phyloP scores from a whole-genome alignment of 2,329 filamentous ascomycete genomes.

The Cladophialophora psammophila region DNA sequence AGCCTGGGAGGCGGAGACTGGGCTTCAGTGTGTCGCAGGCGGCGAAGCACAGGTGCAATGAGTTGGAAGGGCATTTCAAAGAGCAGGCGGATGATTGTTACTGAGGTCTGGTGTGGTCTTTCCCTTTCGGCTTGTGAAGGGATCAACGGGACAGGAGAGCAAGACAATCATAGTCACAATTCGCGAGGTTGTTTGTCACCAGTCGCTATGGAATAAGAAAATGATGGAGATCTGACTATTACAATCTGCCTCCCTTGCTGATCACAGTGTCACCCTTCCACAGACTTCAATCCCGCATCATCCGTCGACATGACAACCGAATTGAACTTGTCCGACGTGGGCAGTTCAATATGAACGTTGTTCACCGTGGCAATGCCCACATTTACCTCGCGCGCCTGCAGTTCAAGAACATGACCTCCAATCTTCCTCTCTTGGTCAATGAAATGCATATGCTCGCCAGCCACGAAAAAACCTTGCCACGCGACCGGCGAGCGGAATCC shows the following conservation, averaged over 20 bases:
- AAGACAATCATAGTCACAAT: background rate
- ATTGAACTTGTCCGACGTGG: constrained; percentile 50
- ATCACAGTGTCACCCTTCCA: constrained; percentile 23
- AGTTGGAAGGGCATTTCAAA: background rate
- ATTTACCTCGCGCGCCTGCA: constrained; percentile 45
- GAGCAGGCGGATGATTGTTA: background rate
- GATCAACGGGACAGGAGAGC: background rate
- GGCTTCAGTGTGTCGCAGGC: background rate
- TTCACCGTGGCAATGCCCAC: constrained; percentile 49
- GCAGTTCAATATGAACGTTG: constrained; percentile 51
- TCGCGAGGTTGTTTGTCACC: background rate
- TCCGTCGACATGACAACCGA: constrained; percentile 39
- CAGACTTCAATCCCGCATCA: constrained; percentile 32
- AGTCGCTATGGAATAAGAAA: background rate
- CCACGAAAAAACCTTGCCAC: constrained; percentile 52
- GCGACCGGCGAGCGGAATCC: constrained; percentile 52
- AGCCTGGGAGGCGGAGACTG: background rate
- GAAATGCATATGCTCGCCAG: constrained; percentile 54
- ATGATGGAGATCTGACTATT: background rate
- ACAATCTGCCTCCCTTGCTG: background rate
- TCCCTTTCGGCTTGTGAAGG: background rate
- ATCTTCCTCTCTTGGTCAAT: constrained; percentile 46
- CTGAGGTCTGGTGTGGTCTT: background rate
- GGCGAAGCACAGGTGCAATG: background rate
- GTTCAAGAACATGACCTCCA: constrained; percentile 53